Evolutionary conservation across 2,329 filamentous ascomycete species (phyloP).

Genomic region (Myotisia sp.): DNA sequence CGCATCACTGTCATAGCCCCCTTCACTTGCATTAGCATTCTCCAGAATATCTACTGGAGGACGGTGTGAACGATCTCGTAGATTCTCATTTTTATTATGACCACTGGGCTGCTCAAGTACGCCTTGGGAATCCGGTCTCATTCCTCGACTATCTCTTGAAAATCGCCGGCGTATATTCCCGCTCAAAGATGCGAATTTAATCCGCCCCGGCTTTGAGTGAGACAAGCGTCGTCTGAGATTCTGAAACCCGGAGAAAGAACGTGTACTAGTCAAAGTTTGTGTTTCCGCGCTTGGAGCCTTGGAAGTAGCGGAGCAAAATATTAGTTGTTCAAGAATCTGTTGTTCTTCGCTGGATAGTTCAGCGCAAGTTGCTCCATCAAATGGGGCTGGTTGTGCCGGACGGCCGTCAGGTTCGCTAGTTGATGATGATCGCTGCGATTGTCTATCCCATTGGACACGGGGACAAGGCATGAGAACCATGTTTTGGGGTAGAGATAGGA

Average conservation of each 20-base stretch:
- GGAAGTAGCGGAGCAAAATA: background rate
- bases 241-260: background rate
- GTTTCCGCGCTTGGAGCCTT: background rate
- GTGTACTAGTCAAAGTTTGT: background rate
- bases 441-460: too few relatives aligned
- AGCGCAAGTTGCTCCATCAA: too few relatives aligned
- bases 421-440: too few relatives aligned
- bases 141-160: conserved; percentile 19
- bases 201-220: conserved; percentile 1
- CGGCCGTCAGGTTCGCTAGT: too few relatives aligned
- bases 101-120: conserved; percentile 11
- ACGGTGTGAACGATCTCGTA: too few relatives aligned
- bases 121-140: conserved; percentile 9
- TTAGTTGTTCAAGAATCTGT: conserved; percentile 2
- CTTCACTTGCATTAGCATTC: conserved; percentile 25
- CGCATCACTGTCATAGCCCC: conserved; percentile 31
- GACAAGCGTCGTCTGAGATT: background rate
- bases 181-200: conserved; percentile 14
- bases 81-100: background rate
- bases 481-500: too few relatives aligned
- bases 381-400: too few relatives aligned
- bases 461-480: too few relatives aligned
- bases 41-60: conserved; percentile 15
- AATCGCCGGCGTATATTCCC: conserved; percentile 20
- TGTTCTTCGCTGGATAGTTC: conserved; percentile 1